Evolutionary conservation across 1,284 basidiomycete species (phyloP), one percentile per base, ranked within the genome.

Genomic region (Ceratobasidium sp.): DNA sequence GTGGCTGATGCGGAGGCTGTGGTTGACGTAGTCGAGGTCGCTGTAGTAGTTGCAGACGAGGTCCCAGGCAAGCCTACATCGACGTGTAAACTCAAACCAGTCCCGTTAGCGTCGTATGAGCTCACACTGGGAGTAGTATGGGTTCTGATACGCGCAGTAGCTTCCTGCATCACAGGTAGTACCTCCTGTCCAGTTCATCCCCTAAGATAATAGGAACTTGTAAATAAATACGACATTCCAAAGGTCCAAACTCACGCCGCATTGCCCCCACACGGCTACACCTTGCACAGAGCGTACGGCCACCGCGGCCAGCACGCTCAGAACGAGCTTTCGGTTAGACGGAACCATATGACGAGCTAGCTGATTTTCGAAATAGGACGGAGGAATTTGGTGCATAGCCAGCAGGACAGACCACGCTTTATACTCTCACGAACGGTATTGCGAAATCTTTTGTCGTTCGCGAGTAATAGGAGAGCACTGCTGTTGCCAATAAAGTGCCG

Each of bases 201-300:
- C 77, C 77, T 78, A 37, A 37, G 17, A 11, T 22, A 13, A 56
- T 51, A 2, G 44, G 7, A 11, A 13, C 37, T 44, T 13, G 34
- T 22, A 34, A 22, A 11, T 19, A 19, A 52, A 43, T 9, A n/a
- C 13, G 17, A 5, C 1, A 44, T 43, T 13, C 46, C 5, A 13
- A 49, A 32, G 13, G 11, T 29, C 9, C 9, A 59, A 34, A 64
- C 74, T 54, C 44, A 78, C 77, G 32, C 77, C 77, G 43, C 77
- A 78, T 57, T 78, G 77, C 7, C 74, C 74, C 32, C 54, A 78
- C n/a, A 76, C 37, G 32, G 77, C 57, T n/a, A 76, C 65, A 44
- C 32, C 67, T 25, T 69, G 67, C 17, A 57, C 67, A 43, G 67
- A 56, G 22, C 51, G 67, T 5, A 19, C 52, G 32, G 52, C 51